Conservation (phyloP, 768 basidiomycete species). For the Hygrocybe coccinea region DNA sequence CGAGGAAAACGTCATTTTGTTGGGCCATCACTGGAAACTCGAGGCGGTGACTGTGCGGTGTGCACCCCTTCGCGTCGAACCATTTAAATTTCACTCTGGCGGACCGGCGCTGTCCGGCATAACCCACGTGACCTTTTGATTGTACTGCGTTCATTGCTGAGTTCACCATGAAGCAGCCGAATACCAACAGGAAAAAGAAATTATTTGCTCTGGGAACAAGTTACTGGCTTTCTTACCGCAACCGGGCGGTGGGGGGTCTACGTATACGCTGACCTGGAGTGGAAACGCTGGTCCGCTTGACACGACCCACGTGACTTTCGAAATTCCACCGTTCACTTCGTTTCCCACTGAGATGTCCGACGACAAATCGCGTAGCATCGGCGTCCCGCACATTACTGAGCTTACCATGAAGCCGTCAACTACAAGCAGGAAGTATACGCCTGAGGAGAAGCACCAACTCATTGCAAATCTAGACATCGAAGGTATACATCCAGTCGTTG, state of each 20-base stretch:
- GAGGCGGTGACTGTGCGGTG: not conserved
- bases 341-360: constrained; percentile 6
- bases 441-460: constrained; percentile 71
- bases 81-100: too few relatives aligned
- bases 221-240: too few relatives aligned
- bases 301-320: constrained; percentile 41
- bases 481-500: constrained; percentile 41
- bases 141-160: too few relatives aligned
- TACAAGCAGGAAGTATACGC: constrained; percentile 38
- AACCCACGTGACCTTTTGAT: constrained; percentile 41
- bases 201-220: too few relatives aligned
- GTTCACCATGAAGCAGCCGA: too few relatives aligned
- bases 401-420: constrained; percentile 9
- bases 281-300: not conserved
- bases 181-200: too few relatives aligned
- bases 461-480: constrained; percentile 77
- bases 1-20: constrained; percentile 66
- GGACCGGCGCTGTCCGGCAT: constrained; percentile 14
- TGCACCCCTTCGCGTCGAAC: too few relatives aligned
- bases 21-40: constrained; percentile 5
- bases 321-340: not conserved
- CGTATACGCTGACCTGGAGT: too few relatives aligned
- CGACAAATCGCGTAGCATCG: not conserved
- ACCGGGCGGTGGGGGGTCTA: too few relatives aligned
- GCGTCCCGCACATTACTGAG: not conserved